These are phyloP conservation scores for Dactylellina leptospora DNA, from an alignment of 2,329 filamentous ascomycete species.

Conservation along the genomic window DNA sequence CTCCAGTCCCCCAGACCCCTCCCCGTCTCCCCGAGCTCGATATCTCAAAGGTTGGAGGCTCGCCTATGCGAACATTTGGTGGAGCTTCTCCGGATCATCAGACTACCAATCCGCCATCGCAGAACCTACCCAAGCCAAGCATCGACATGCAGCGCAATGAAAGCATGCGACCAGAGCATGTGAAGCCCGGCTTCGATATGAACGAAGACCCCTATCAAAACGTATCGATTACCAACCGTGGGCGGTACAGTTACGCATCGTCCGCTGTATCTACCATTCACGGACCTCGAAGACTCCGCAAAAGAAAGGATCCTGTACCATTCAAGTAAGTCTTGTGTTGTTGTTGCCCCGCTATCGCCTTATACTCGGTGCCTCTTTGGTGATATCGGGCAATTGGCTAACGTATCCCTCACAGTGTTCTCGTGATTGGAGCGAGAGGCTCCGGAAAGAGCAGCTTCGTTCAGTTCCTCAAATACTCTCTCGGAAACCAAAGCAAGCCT, in stretches of 20 bases:
- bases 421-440: constrained; percentile 86
- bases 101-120: constrained; percentile 16
- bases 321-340: constrained; percentile 96
- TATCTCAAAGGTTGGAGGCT: constrained; percentile 26
- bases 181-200: constrained; percentile 51
- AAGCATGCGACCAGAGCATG: constrained; percentile 16
- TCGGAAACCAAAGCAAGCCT: constrained; percentile 73
- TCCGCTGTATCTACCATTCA: constrained; percentile 84
- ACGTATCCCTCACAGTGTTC: constrained; percentile 69
- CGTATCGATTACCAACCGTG: constrained; percentile 68
- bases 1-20: constrained; percentile 47
- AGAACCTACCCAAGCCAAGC: constrained; percentile 29
- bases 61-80: constrained; percentile 49
- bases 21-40: constrained; percentile 47
- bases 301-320: constrained; percentile 95
- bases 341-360: no score
- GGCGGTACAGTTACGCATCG: constrained; percentile 94
- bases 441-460: constrained; percentile 97
- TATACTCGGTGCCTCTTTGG: neutral
- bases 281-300: constrained; percentile 87
- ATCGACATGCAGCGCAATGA: constrained; percentile 21
- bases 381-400: no score
- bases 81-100: constrained; percentile 24
- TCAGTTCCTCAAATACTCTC: constrained; percentile 87
- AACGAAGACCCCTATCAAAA: constrained; percentile 46